A percentile compares a stretch with the other conserved stretches of the same genome.
phyloP scores from a whole-genome alignment of 1,284 basidiomycete genomes.

The Sparassis latifolia region DNA sequence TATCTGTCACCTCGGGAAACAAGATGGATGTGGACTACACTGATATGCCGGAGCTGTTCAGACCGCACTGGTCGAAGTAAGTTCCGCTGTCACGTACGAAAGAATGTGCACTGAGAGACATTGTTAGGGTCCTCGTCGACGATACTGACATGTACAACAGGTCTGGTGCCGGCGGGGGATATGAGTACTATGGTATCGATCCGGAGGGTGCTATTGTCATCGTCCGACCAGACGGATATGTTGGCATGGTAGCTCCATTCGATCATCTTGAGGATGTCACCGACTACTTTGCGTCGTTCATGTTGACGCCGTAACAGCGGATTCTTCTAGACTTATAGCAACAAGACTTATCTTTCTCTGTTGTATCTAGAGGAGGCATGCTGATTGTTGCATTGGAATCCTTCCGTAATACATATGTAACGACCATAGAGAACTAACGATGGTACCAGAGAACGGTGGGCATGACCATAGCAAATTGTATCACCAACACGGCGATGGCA shows the following conservation, averaged over 20 bases:
- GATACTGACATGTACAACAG: constrained; percentile 30
- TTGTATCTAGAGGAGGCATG: neutral
- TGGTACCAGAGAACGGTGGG: too few relatives aligned
- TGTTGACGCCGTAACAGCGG: neutral
- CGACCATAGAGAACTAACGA: neutral
- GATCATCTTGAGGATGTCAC: constrained; percentile 38
- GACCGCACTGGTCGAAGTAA: constrained; percentile 65
- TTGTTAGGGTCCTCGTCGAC: constrained; percentile 25
- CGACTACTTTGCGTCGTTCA: constrained; percentile 44
- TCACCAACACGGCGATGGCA: neutral
- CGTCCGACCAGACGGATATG: constrained; percentile 72
- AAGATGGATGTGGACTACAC: constrained; percentile 43
- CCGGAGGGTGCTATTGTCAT: constrained; percentile 53
- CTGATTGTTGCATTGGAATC: too few relatives aligned
- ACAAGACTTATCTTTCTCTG: neutral
- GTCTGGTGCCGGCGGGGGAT: constrained; percentile 32
- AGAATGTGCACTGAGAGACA: neutral
- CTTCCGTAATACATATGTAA: neutral
- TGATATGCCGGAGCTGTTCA: constrained; percentile 42
- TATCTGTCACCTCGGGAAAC: constrained; percentile 42
- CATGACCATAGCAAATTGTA: too few relatives aligned
- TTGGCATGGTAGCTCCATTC: constrained; percentile 52
- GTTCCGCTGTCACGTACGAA: constrained; percentile 10
- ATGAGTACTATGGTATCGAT: constrained; percentile 49
- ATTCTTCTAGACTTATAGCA: neutral